Base-by-base conservation (phyloP, 371 early-diverging fungal genomes). In the Apophysomyces trapeziformis region DNA sequence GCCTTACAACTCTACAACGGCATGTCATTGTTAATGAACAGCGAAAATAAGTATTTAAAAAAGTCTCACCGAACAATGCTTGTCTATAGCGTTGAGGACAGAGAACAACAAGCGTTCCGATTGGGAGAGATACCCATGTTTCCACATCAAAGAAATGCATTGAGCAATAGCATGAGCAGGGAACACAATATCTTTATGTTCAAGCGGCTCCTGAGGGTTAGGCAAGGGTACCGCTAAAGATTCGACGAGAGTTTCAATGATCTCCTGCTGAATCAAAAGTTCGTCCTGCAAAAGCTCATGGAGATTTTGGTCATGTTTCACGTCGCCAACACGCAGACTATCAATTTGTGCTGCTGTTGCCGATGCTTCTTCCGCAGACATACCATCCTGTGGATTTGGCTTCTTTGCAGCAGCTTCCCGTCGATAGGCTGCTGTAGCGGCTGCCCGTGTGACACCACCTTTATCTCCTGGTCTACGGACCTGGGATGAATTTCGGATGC, bases 161-260 rank as follows among this genome's bases (percentile, higher is more conserved):
- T 87, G 74, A 11, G 94, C 93, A 56, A 95, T 93, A 64, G 94
- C 66, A 68, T 93, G 94, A 14, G 96, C 92, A 0, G 95, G 95
- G 87, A 92, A 93, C 74, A 94, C 83, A 54, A 95, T 84, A 63
- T 96, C 95, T 65, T 91, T 90, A 69, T 82, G 74, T 60, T 84
- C 76, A 16, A 90, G 91, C 39, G 89, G 85, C 36, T 87, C 85
- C 60, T 89, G 88, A 9, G 90, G 79, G 68, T 86, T 88, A 54
- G 93, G 92, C 38, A 91, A 76, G 12, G 94, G 94, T 60, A 93
- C 90, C 62, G 88, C 84, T 41, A 95, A 76, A 66, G 87, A 88
- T 68, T 87, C 87, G 61, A 96, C 86, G 38, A 96, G 83, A 61
- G 89, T 90, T 56, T 90, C 90, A 56, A 95, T 75, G n/a, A 96